Conservation (phyloP, 2,329 filamentous ascomycete species). For the Colletotrichum eleusines region DNA sequence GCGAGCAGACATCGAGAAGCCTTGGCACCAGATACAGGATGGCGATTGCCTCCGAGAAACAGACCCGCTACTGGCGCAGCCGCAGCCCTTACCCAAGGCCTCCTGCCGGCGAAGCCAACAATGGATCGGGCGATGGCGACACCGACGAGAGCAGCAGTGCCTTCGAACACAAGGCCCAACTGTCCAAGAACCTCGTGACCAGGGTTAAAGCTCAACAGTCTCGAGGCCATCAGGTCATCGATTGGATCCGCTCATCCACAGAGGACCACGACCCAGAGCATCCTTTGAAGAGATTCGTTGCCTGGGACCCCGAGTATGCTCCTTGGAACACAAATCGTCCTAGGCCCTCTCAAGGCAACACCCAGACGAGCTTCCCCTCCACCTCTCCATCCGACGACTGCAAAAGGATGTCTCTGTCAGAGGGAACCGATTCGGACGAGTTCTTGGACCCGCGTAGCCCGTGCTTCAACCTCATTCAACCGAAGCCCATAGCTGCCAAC, state of each 20-base stretch:
- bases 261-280: no score
- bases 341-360: not conserved
- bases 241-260: no score
- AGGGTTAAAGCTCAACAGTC: not conserved
- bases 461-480: not conserved
- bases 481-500: not conserved
- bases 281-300: not conserved
- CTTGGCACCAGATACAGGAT: not conserved
- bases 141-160: not conserved
- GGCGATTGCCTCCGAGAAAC: not conserved
- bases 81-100: conserved; percentile 6
- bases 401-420: no score
- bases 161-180: no score
- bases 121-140: not conserved
- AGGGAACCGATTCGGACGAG: not conserved
- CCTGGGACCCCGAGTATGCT: not conserved
- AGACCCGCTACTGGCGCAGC: conserved; percentile 20
- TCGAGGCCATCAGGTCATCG: not conserved
- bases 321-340: not conserved
- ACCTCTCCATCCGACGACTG: not conserved
- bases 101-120: not conserved
- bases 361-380: not conserved
- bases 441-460: no score
- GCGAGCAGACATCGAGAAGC: not conserved
- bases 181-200: no score